Conservation (phyloP, 306 rosid genomes). For the Castanea sativa region DNA sequence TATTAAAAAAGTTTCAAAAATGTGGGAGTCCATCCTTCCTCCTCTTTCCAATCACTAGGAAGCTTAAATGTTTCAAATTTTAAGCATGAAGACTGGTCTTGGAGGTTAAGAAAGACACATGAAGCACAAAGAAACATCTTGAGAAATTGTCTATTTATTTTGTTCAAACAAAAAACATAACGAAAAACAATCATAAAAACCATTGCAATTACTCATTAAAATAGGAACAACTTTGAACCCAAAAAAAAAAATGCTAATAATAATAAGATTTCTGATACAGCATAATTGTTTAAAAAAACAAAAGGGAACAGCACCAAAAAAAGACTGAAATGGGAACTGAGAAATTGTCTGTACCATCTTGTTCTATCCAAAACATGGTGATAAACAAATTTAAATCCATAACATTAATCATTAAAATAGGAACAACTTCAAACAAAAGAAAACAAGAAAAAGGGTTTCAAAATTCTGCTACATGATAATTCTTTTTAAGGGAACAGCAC, state of each 20-base stretch:
- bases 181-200: background rate
- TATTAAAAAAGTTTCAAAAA: background rate
- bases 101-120: background rate
- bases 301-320: background rate
- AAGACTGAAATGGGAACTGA: background rate
- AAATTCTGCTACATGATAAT: too few relatives aligned
- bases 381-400: too few relatives aligned
- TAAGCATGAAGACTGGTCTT: background rate
- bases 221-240: background rate
- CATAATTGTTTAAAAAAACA: too few relatives aligned
- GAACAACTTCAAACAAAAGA: background rate
- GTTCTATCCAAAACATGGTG: too few relatives aligned
- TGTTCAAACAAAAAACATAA: background rate
- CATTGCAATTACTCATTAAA: background rate
- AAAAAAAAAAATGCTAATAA: background rate
- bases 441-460: too few relatives aligned
- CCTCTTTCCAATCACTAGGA: background rate
- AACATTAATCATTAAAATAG: too few relatives aligned
- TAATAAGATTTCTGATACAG: too few relatives aligned
- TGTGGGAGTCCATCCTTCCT: background rate
- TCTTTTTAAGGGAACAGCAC: background rate
- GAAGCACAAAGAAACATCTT: background rate
- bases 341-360: too few relatives aligned
- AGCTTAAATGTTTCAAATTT: background rate
- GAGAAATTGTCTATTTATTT: background rate